Percentiles rank a stretch among this genome's conserved stretches.
phyloP scores from a whole-genome alignment of 2,329 filamentous ascomycete species.

The Didymosphaeria variabile region DNA sequence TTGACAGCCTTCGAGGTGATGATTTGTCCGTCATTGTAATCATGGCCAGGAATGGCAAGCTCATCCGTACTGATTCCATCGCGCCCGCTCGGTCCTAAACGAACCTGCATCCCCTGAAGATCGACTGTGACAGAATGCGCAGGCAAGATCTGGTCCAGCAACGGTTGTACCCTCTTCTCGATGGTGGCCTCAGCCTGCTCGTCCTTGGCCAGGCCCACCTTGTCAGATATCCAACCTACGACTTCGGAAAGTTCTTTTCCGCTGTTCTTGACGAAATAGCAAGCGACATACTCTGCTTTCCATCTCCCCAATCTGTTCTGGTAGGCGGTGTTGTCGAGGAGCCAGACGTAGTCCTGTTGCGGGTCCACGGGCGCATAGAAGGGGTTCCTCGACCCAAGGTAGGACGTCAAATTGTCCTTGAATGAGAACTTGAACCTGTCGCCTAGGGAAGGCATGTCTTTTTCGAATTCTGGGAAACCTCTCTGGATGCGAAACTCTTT shows the following conservation, averaged over 20 bases:
- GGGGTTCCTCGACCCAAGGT: constrained; percentile 51
- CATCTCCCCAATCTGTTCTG: constrained; percentile 64
- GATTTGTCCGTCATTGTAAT: constrained; percentile 46
- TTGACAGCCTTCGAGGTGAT: constrained; percentile 43
- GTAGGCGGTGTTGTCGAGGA: constrained; percentile 90
- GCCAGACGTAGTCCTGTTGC: constrained; percentile 79
- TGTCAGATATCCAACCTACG: constrained; percentile 74
- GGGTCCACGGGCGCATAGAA: constrained; percentile 60
- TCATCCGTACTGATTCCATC: constrained; percentile 76
- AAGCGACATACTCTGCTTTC: constrained; percentile 84
- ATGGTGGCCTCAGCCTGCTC: constrained; percentile 66
- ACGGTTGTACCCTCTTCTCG: constrained; percentile 75
- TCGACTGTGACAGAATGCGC: constrained; percentile 73
- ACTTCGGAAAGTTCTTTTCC: constrained; percentile 72
- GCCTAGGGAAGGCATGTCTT: constrained; percentile 45
- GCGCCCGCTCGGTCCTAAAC: constrained; percentile 72
- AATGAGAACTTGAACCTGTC: constrained; percentile 47
- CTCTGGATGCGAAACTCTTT: constrained; percentile 39
- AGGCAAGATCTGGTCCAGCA: constrained; percentile 78
- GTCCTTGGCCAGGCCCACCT: constrained; percentile 67
- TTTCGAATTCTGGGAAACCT: constrained; percentile 47
- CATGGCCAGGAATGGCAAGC: constrained; percentile 58
- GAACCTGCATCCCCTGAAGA: constrained; percentile 56
- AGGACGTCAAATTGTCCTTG: constrained; percentile 51
- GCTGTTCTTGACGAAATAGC: constrained; percentile 78